Evolutionary conservation across 208 protist species (phyloP).

Genomic region (Endotrypanum monterogeii): DNA sequence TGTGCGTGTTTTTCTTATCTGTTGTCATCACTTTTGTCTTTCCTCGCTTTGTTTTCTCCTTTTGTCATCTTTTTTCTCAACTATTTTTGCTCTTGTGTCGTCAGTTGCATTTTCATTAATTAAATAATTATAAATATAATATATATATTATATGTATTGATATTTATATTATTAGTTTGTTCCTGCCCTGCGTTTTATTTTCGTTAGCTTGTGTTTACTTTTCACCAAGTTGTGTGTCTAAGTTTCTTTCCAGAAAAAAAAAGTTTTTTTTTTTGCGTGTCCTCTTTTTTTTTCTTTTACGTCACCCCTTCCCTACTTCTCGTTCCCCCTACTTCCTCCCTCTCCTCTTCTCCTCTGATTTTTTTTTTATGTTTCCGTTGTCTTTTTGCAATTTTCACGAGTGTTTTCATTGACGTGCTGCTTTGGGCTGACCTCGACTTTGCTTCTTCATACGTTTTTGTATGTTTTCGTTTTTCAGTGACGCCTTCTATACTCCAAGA

Average conservation of each 20-base stretch:
- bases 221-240: background rate
- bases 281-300: background rate
- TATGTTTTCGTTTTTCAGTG: background rate
- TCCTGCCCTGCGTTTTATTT: background rate
- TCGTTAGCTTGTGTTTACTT: background rate
- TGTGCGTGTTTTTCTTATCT: background rate
- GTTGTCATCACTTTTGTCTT: background rate
- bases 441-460: background rate
- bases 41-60: background rate
- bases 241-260: background rate
- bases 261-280: background rate
- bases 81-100: background rate
- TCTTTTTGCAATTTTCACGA: background rate
- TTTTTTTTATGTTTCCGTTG: background rate
- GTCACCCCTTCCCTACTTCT: background rate
- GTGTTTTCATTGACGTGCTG: background rate
- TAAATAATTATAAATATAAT: background rate
- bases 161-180: background rate
- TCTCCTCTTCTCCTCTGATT: background rate
- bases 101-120: background rate
- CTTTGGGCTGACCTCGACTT: background rate
- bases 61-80: constrained; percentile 8
- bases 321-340: background rate
- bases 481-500: background rate
- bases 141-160: background rate